Evolutionary conservation across 306 rosid species (phyloP).

Genomic region (Gillenia trifoliata): DNA sequence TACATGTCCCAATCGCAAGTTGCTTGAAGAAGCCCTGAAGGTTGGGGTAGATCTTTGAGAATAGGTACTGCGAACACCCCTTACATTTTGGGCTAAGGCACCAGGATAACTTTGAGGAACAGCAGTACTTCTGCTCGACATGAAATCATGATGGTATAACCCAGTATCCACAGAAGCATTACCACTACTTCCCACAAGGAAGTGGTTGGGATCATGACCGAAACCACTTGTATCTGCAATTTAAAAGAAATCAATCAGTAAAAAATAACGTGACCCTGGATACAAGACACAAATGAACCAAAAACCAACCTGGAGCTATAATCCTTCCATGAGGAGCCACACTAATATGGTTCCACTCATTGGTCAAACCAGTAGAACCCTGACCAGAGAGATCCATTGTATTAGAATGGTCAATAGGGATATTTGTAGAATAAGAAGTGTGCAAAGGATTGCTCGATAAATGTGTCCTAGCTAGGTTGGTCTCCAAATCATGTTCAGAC

Average conservation of each 20-base stretch:
- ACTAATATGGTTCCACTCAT: constrained; percentile 72
- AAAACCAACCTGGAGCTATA: constrained; percentile 45
- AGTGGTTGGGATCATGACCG: constrained; percentile 51
- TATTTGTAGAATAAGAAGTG: constrained; percentile 37
- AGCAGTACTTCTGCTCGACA: constrained; percentile 38
- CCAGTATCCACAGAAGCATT: constrained; percentile 50
- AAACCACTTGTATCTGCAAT: constrained; percentile 52
- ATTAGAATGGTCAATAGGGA: constrained; percentile 45
- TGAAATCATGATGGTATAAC: constrained; percentile 54
- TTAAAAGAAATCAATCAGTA: constrained; percentile 4
- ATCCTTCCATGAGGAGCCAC: constrained; percentile 48
- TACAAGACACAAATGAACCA: not conserved
- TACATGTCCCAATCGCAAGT: constrained; percentile 46
- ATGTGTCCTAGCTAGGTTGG: constrained; percentile 58
- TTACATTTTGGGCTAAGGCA: constrained; percentile 38
- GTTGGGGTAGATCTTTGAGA: constrained; percentile 62
- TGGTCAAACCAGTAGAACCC: constrained; percentile 38
- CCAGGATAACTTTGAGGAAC: constrained; percentile 54
- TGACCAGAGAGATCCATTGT: constrained; percentile 48
- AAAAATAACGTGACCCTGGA: constrained; percentile 12
- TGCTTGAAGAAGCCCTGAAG: constrained; percentile 61
- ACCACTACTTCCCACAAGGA: constrained; percentile 52
- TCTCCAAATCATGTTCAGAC: constrained; percentile 62
- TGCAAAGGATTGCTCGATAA: constrained; percentile 43
- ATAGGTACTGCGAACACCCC: constrained; percentile 59